These are phyloP conservation scores for Saccharomyces pastorianus DNA, from an alignment of 1,139 yeast genomes.

Conservation along the genomic window DNA sequence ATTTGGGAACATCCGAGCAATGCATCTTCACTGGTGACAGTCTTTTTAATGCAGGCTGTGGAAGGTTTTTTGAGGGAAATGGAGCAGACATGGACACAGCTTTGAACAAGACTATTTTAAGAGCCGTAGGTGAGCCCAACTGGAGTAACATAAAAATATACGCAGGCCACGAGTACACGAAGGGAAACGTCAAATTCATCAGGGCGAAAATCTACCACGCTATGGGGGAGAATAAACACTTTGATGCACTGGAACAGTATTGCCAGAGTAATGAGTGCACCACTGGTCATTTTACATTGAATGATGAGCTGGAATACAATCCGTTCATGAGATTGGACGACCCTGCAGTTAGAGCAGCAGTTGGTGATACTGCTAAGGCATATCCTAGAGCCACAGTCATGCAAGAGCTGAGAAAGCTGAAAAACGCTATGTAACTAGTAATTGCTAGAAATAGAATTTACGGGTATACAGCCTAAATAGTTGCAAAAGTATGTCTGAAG, in stretches of 20 bases:
- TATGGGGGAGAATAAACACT: constrained; percentile 38
- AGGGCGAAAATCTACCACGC: constrained; percentile 47
- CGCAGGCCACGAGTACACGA: constrained; percentile 96
- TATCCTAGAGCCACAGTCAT: constrained; percentile 46
- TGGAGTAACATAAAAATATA: constrained; percentile 40
- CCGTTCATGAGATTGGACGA: no score
- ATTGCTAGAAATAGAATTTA: neutral
- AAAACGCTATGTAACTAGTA: constrained; percentile 42
- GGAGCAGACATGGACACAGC: no score
- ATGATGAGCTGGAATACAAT: no score
- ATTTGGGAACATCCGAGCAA: no score
- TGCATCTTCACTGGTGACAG: no score
- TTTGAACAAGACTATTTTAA: no score
- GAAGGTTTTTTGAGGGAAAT: no score
- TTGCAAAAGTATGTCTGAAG: constrained; percentile 7
- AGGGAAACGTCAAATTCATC: constrained; percentile 70
- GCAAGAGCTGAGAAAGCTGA: constrained; percentile 60
- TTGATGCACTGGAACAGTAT: constrained; percentile 47
- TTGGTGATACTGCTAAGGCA: constrained; percentile 40
- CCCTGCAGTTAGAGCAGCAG: constrained; percentile 25
- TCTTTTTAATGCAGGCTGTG: no score
- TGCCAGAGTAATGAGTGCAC: constrained; percentile 43
- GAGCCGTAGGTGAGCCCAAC: constrained; percentile 12
- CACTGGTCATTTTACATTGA: no score
- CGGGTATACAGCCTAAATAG: neutral